Evolutionary conservation across 768 basidiomycete species (phyloP), one percentile per base, ranked within the genome.

Genomic region (Mycena albidolilacea): DNA sequence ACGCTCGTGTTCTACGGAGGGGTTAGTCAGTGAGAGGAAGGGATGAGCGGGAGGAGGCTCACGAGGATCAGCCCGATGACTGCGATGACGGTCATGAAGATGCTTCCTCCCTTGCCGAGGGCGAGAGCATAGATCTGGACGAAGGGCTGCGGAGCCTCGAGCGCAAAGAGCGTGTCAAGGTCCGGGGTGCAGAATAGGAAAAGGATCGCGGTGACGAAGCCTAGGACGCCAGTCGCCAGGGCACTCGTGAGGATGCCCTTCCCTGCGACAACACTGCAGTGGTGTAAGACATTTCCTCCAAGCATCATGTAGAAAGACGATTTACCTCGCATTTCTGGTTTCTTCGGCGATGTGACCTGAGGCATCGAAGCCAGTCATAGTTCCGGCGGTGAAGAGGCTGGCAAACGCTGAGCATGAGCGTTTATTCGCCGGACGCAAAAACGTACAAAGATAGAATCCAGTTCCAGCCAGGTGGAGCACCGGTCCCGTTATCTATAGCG

Each of bases 401-500:
- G 19, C 60, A 15, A 35, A 37, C 23, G 7, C 44, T 35, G 57
- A 39, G 8, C n/a, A 48, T 35, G 57, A 39, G 8, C n/a, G 30
- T n/a, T n/a, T n/a, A n/a, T n/a, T n/a, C n/a, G n/a, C n/a, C n/a
- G n/a, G n/a, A n/a, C n/a, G n/a, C n/a, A n/a, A n/a, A n/a, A n/a
- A n/a, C n/a, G n/a, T n/a, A n/a, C n/a, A 95, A 95, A 5, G 93
- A 95, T 48, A 98, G 81, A 17, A 95, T 88, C 95, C 95, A 97
- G 77, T 97, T 97, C 97, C 96, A 97, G 6, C 89, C 95, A 9
- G 93, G 85, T 23, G 93, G 88, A 3, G 96, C 95, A 0, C 94
- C 94, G 0, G 96, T 97, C 35, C 95, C 96, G 77, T 97, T 97
- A 81, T 95, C 95, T 96, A 69, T 37, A 43, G 9, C 69, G 62